phyloP scores from a whole-genome alignment of 2,329 filamentous ascomycete species.

The Aphanoascus verrucosus region DNA sequence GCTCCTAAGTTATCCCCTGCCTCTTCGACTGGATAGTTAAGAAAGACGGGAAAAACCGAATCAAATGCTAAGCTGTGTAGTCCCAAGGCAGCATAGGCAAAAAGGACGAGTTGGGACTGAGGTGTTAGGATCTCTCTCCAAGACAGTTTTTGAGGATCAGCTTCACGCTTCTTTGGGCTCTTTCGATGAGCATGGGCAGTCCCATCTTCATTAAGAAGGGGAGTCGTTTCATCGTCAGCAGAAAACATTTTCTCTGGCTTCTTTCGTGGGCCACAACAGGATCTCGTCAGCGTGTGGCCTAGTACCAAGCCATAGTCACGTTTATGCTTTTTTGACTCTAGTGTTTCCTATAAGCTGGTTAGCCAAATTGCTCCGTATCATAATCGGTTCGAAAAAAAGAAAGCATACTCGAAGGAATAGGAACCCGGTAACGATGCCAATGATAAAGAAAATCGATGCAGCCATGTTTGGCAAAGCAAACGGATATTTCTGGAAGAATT shows the following conservation, averaged over 20 bases:
- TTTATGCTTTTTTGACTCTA: constrained; percentile 57
- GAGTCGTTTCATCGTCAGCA: constrained; percentile 23
- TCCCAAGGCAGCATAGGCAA: constrained; percentile 69
- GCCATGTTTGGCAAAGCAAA: constrained; percentile 79
- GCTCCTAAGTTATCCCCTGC: constrained; percentile 46
- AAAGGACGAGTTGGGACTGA: constrained; percentile 64
- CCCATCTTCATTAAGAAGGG: constrained; percentile 24
- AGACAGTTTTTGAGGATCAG: constrained; percentile 20
- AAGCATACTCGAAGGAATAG: constrained; percentile 60
- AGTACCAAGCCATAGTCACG: constrained; percentile 66
- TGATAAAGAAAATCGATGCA: constrained; percentile 61
- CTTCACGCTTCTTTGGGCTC: constrained; percentile 20
- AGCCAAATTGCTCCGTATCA: not conserved
- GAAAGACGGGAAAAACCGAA: constrained; percentile 76
- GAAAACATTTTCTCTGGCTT: constrained; percentile 15
- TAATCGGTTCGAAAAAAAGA: not conserved
- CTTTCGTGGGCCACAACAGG: constrained; percentile 24
- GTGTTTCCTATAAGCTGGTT: constrained; percentile 54
- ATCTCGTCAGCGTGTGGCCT: constrained; percentile 53
- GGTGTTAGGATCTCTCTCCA: constrained; percentile 59
- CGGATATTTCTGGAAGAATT: constrained; percentile 64
- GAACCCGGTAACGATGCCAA: constrained; percentile 61
- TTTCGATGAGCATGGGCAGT: not conserved
- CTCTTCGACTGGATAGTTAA: constrained; percentile 59
- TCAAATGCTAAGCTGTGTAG: constrained; percentile 78